Percentiles rank a stretch among this genome's conserved stretches.
Conservation (phyloP, 1,284 basidiomycete genomes). For the Puccinia polysora region DNA sequence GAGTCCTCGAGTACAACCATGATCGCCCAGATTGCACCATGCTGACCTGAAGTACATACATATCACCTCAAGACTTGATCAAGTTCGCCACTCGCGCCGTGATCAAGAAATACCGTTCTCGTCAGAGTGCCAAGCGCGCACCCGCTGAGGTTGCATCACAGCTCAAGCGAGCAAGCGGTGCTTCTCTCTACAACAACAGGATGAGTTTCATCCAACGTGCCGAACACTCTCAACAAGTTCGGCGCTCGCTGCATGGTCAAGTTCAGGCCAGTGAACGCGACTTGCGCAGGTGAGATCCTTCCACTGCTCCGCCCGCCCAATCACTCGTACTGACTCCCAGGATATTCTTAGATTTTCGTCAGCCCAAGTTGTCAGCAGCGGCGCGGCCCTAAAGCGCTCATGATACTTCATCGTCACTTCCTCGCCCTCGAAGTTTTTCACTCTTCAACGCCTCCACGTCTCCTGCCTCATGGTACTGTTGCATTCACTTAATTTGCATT, state of each 20-base stretch:
- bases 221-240: conserved; percentile 17
- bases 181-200: conserved; percentile 86
- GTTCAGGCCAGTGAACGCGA: conserved; percentile 25
- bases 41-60: not conserved
- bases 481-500: too few species aligned
- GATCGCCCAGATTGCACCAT: not conserved
- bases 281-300: conserved; percentile 18
- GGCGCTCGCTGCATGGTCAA: conserved; percentile 5
- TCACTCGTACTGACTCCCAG: not conserved
- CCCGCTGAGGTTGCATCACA: conserved; percentile 55
- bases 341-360: conserved; percentile 22
- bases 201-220: conserved; percentile 81
- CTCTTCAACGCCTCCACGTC: too few species aligned
- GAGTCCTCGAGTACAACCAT: not conserved
- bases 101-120: conserved; percentile 60
- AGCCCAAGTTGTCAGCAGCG: conserved; percentile 23
- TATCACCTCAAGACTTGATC: conserved; percentile 68
- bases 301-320: not conserved
- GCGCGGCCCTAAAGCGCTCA: conserved; percentile 21
- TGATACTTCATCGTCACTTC: too few species aligned
- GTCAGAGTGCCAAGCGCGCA: conserved; percentile 53
- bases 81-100: conserved; percentile 70
- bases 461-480: too few species aligned
- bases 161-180: conserved; percentile 77
- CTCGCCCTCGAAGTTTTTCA: too few species aligned